Evolutionary conservation across 2,329 filamentous ascomycete genomes (phyloP), one percentile per base, ranked within the genome.

Genomic region (Aureobasidium leucospermi): DNA sequence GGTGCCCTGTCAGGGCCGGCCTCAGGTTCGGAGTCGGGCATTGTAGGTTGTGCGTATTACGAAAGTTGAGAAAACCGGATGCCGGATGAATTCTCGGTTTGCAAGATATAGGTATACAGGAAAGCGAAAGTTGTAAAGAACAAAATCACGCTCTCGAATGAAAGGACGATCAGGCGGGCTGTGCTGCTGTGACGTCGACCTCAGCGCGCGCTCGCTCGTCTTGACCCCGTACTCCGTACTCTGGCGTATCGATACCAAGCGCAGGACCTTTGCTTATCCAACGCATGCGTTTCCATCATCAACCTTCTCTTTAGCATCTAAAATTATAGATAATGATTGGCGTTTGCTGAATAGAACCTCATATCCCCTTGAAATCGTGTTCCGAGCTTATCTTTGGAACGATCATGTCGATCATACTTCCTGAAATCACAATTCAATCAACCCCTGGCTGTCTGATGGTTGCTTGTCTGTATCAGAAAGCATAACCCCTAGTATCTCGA

Each of bases 1-100:
- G 72, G 71, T 46, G 68, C 65, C 60, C 68, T 63, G 62, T 73
- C 69, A n/a, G 73, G 73, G 15, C 73, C 73, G 51, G 69, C 67
- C 65, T 75, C 73, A 28, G 71, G 69, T 53, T 59, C 58, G 11
- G 39, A 39, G 16, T 59, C 47, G 23, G 56, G 56, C 55, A 58
- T 58, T 19, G 34, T 16, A 43, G 19, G n/a, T 38, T 28, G 32
- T 49, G 10, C 6, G 31, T 19, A 29, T 36, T 16, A 36, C 46
- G 19, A 32, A 19, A 3, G 19, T 48, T 15, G 38, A 56, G 28
- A 3, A 16, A 38, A 13, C 15, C 28, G 28, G 5, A 31, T 16
- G 39, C 38, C n/a, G 51, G 8, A 23, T 34, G 3, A 10, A 53
- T 13, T 4, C 31, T 41, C 7, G 16, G 10, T 6, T 16, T 49